Percentiles rank a stretch among this genome's conserved stretches.
These are phyloP conservation scores for Lepidium sativum DNA, from an alignment of 345 rosid species.

Conservation along the genomic window DNA sequence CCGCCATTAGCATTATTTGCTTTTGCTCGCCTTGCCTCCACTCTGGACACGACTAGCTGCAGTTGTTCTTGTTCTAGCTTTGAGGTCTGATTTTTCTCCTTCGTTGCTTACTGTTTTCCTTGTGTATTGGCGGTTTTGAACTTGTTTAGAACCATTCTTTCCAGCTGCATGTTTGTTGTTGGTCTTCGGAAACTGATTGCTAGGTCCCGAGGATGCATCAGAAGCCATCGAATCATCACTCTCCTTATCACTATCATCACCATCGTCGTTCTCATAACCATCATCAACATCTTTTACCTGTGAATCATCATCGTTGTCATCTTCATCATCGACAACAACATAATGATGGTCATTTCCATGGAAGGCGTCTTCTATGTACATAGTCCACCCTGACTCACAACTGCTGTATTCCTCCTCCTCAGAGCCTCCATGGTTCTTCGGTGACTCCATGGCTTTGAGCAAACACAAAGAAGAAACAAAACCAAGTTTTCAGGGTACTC, in stretches of 20 bases:
- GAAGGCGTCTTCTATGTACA: conserved; percentile 43
- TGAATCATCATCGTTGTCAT: conserved; percentile 6
- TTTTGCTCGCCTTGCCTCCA: conserved; percentile 38
- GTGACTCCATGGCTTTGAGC: conserved; percentile 39
- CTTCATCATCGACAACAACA: conserved; percentile 16
- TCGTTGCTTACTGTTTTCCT: conserved; percentile 19
- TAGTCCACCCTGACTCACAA: conserved; percentile 64
- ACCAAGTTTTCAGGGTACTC: background rate
- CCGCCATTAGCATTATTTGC: conserved; percentile 8
- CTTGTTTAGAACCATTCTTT: conserved; percentile 26
- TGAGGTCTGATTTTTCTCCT: conserved; percentile 27
- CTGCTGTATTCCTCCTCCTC: conserved; percentile 33
- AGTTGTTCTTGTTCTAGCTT: conserved; percentile 31
- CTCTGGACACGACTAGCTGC: conserved; percentile 39
- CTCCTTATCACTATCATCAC: conserved; percentile 21
- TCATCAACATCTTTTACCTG: conserved; percentile 5
- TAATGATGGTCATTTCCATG: conserved; percentile 23
- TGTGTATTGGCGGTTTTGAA: conserved; percentile 20
- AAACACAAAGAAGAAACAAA: conserved; percentile 11
- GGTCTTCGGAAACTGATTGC: conserved; percentile 29
- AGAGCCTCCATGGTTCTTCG: conserved; percentile 28
- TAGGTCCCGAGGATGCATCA: conserved; percentile 69
- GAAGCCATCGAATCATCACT: conserved; percentile 74
- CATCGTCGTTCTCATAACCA: background rate
- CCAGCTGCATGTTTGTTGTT: conserved; percentile 26